Conservation (phyloP, 495 filamentous ascomycete genomes). For the Aspergillus haitiensis region DNA sequence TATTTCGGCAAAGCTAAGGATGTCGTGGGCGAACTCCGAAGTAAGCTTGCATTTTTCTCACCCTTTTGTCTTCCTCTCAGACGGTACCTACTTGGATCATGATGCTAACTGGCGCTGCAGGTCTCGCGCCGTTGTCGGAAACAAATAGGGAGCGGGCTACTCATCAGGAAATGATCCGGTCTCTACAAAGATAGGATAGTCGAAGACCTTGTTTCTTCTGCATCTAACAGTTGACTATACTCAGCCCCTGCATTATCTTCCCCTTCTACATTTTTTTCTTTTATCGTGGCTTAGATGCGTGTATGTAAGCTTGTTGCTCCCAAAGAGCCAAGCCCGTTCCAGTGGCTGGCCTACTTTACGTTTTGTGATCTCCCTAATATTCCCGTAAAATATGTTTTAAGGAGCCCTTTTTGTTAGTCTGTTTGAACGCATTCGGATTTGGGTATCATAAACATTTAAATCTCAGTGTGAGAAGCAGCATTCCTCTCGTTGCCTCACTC, state of each 20-base stretch:
- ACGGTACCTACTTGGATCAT: background rate
- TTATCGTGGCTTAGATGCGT: constrained; percentile 10
- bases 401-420: background rate
- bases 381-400: no score
- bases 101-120: constrained; percentile 33
- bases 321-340: background rate
- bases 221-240: constrained; percentile 1
- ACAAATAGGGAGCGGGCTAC: constrained; percentile 80
- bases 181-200: constrained; percentile 41
- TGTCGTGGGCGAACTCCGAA: constrained; percentile 95
- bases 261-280: background rate
- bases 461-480: background rate
- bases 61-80: background rate
- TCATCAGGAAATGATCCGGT: constrained; percentile 83
- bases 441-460: constrained; percentile 38
- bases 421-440: constrained; percentile 10
- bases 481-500: background rate
- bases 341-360: background rate
- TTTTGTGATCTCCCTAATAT: background rate
- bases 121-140: constrained; percentile 78
- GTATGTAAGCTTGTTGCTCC: constrained; percentile 15
- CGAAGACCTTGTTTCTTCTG: background rate
- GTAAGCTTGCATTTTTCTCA: constrained; percentile 46
- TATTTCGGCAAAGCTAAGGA: constrained; percentile 99
- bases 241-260: no score